These are phyloP conservation scores for Colletotrichum camelliae DNA, from an alignment of 2,329 filamentous ascomycete species.

Conservation along the genomic window DNA sequence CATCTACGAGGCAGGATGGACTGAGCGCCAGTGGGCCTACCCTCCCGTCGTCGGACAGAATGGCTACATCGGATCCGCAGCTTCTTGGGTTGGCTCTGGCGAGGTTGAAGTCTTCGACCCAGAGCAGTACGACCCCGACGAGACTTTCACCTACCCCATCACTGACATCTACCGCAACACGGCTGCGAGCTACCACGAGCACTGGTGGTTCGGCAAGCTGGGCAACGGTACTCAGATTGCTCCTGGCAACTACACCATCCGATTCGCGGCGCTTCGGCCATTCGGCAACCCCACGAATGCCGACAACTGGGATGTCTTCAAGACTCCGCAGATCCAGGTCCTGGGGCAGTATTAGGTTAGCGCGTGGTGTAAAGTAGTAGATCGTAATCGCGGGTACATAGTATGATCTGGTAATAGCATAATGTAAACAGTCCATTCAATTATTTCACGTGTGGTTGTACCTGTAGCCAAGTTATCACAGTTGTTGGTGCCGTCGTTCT, in stretches of 20 bases:
- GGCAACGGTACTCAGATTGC: constrained; percentile 46
- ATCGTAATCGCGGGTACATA: not conserved
- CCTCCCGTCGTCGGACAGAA: constrained; percentile 30
- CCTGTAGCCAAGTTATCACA: not conserved
- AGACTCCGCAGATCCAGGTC: constrained; percentile 36
- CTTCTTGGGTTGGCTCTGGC: constrained; percentile 27
- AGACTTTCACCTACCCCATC: constrained; percentile 29
- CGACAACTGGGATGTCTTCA: constrained; percentile 47
- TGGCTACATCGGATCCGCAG: constrained; percentile 33
- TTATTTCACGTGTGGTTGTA: not conserved
- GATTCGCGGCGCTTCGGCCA: constrained; percentile 44
- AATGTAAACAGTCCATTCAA: not conserved
- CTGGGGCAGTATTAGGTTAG: constrained; percentile 24
- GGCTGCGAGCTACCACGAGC: constrained; percentile 14
- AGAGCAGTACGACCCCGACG: constrained; percentile 27
- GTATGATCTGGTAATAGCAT: not conserved
- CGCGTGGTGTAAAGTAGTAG: not conserved
- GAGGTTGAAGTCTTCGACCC: constrained; percentile 24
- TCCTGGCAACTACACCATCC: constrained; percentile 45
- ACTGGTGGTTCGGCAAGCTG: constrained; percentile 49
- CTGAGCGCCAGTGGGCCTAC: constrained; percentile 32
- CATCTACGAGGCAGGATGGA: constrained; percentile 31
- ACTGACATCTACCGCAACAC: constrained; percentile 25
- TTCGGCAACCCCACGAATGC: constrained; percentile 46
- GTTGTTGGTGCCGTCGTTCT: not conserved